Base-by-base conservation (phyloP, 352 stramenopile species). In the Phytophthora pseudosyringae region DNA sequence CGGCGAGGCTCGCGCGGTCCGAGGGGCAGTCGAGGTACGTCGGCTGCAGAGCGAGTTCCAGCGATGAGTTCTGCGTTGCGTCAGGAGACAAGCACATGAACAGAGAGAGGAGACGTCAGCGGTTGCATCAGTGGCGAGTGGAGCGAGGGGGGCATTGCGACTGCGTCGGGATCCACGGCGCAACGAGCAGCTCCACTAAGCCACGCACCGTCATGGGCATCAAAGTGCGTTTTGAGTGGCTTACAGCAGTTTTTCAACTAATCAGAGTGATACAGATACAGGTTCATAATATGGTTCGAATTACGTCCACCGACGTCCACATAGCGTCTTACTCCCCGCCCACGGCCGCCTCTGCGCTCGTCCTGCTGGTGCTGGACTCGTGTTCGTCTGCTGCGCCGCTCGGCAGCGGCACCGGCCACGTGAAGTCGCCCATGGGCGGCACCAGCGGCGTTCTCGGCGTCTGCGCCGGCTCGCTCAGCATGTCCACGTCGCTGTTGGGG, bases 11-110 rank as follows among this genome's bases (percentile, higher is more conserved):
- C 4, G 85, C 82, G 44, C 79, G 75, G 66, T 93, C 81, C 15
- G 68, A 75, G 16, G 68, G 47, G 58, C 73, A 80, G 67, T 93
- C 85, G 31, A 91, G 78, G 57, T 89, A 93, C 31, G 78, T 81
- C 47, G 74, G 73, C 26, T 78, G 80, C 47, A 90, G 51, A 60
- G 67, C 61, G 53, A 86, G 65, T 54, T 83, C 60, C 16, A 71
- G 43, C 38, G 41, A 54, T 44, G 49, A 67, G n/a, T 43, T 52
- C 70, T 77, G 18, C 13, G 11, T 36, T 21, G 9, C 3, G 47
- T 1, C 10, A 25, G 11, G 21, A 36, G 6, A 63, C 8, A 60
- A 9, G 15, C 4, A 38, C 32, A 59, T 47, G 31, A 0, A 46
- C 18, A 29, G 32, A 60, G 15, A 66, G n/a, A 62, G 21, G 16